phyloP scores from a whole-genome alignment of 1,284 basidiomycete genomes.

The Tausonia pullulans region DNA sequence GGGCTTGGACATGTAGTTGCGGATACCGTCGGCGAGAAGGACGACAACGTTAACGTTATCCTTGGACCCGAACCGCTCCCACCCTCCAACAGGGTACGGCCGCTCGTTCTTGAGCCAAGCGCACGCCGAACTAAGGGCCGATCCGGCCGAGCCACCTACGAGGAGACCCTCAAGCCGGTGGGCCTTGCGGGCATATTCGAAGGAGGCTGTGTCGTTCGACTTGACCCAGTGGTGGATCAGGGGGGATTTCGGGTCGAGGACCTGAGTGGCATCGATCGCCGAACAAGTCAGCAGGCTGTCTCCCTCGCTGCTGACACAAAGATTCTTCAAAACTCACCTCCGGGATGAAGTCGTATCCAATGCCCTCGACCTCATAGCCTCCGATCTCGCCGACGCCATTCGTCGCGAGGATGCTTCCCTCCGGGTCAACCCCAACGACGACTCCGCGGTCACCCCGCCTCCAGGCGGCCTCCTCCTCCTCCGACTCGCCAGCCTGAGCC shows the following conservation, averaged over 20 bases:
- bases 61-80: constrained; percentile 49
- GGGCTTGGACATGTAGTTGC: constrained; percentile 71
- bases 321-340: no score
- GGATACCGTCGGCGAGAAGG: constrained; percentile 67
- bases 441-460: constrained; percentile 8
- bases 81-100: constrained; percentile 45
- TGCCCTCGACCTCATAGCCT: constrained; percentile 53
- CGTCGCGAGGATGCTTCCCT: constrained; percentile 78
- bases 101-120: constrained; percentile 53
- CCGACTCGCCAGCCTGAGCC: constrained; percentile 20
- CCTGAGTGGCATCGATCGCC: constrained; percentile 32
- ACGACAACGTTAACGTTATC: constrained; percentile 78
- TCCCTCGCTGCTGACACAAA: no score
- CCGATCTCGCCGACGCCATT: constrained; percentile 50
- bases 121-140: constrained; percentile 65
- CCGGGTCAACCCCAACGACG: constrained; percentile 84
- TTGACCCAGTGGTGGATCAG: constrained; percentile 67
- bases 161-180: constrained; percentile 40
- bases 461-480: constrained; percentile 2
- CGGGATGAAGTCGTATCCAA: constrained; percentile 63
- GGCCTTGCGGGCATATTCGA: constrained; percentile 59
- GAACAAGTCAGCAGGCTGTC: no score
- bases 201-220: constrained; percentile 69
- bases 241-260: constrained; percentile 36
- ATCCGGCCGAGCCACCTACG: constrained; percentile 85